These are phyloP conservation scores for Clonostachys byssicola DNA, from an alignment of 2,329 filamentous ascomycete species.

Conservation along the genomic window DNA sequence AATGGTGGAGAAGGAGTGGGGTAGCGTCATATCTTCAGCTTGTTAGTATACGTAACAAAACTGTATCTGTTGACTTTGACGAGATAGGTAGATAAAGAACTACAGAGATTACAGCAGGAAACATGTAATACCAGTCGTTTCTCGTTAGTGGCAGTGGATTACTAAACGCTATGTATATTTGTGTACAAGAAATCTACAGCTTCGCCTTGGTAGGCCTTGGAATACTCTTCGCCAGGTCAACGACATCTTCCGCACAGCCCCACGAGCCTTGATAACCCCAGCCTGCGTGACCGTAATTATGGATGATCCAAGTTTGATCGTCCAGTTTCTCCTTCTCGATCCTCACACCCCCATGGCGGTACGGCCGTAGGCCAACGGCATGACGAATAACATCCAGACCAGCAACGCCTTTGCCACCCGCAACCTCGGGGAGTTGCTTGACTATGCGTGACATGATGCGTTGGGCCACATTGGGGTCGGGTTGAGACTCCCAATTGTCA, in stretches of 20 bases:
- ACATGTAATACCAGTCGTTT: no score
- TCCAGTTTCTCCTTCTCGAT: conserved; percentile 56
- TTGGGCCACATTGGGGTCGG: conserved; percentile 66
- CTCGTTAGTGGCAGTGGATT: no score
- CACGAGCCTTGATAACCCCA: conserved; percentile 73
- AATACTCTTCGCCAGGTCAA: conserved; percentile 64
- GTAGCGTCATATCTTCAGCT: no score
- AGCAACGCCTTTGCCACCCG: conserved; percentile 59
- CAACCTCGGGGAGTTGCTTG: conserved; percentile 55
- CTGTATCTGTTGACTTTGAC: no score
- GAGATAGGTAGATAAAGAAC: no score
- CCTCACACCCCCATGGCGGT: conserved; percentile 64
- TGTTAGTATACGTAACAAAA: no score
- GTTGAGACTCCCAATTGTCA: conserved; percentile 67
- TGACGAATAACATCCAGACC: conserved; percentile 71
- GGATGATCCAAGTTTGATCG: conserved; percentile 49
- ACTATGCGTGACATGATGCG: conserved; percentile 72
- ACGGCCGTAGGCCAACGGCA: conserved; percentile 70
- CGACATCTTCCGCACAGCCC: conserved; percentile 64
- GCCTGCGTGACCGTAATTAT: conserved; percentile 76
- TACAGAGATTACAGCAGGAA: no score
- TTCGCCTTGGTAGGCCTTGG: conserved; percentile 15
- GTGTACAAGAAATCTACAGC: not conserved
- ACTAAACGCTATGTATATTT: no score
- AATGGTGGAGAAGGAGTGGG: no score